Conservation (phyloP, 371 early-diverging fungal genomes). For the Blakeslea trispora region DNA sequence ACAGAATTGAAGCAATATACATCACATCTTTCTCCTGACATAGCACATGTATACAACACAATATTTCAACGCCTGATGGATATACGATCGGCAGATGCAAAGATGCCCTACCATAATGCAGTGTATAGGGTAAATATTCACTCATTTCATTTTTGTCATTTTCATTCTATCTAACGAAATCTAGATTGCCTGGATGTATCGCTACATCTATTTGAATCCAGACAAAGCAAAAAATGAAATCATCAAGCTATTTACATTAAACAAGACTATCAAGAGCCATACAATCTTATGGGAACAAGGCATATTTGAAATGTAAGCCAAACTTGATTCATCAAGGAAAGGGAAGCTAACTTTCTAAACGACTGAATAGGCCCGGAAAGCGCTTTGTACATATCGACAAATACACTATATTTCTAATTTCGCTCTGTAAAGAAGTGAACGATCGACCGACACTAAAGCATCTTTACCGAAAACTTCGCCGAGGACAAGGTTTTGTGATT, state of each 20-base stretch:
- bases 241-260: constrained; percentile 57
- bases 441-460: constrained; percentile 61
- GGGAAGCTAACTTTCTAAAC: too few species aligned
- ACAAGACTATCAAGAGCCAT: constrained; percentile 50
- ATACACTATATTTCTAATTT: constrained; percentile 61
- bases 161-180: background rate
- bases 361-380: constrained; percentile 54
- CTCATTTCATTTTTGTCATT: too few species aligned
- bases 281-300: constrained; percentile 72
- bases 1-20: background rate
- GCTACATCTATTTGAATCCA: constrained; percentile 53
- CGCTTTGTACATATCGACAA: constrained; percentile 70
- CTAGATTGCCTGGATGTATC: constrained; percentile 66
- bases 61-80: constrained; percentile 50
- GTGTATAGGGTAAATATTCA: constrained; percentile 60
- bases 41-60: constrained; percentile 40
- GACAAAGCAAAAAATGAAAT: constrained; percentile 63
- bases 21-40: constrained; percentile 16
- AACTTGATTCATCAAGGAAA: too few species aligned
- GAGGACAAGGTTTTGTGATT: constrained; percentile 52
- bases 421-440: constrained; percentile 51
- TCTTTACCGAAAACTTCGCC: constrained; percentile 60
- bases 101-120: constrained; percentile 69
- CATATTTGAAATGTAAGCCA: constrained; percentile 63
- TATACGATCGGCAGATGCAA: constrained; percentile 57